Evolutionary conservation across 2,329 filamentous ascomycete genomes (phyloP), one percentile per base, ranked within the genome.

Genomic region (Fusarium sambucinum): DNA sequence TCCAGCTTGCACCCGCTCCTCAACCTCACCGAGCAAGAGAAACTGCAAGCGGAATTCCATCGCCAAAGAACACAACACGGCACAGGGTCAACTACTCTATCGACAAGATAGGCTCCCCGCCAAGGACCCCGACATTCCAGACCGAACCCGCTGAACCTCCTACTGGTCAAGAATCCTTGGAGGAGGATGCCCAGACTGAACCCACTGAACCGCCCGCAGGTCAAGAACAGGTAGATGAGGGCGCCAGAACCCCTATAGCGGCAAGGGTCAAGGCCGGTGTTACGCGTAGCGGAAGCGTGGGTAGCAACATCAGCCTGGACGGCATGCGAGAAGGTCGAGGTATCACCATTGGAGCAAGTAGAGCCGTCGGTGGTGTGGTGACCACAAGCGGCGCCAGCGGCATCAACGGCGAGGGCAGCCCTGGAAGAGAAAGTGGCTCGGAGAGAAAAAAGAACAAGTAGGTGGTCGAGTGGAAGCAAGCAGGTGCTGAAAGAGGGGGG

Each of bases 331-430:
- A 75, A 10, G 77, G 78, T 6, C 76, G 78, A 35, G 81, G 80
- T 4, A 84, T 83, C 57, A 79, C 73, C 32, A 75, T 83, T 33
- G 80, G 78, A 10, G 73, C 77, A 8, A 76, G 80, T 27, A 80
- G 75, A 59, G 77, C 77, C 3, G 74, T 73, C 12, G 75, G 74
- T 3, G 76, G 78, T 6, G 73, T 81, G 1, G 76, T 81, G 41
- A 81, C 79, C 29, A 72, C 55, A 57, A 44, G 73, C 63, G 66
- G 73, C 59, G 57, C 68, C 44, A 37, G 72, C 56, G 38, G 62
- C 40, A 72, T 48, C 5, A 53, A 60, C 12, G 68, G 56, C n/a
- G 69, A 73, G 12, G 63, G 58, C 32, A 41, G 46, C 17, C 41
- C 54, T n/a, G 59, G 47, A n/a, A 64, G 51, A 33, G 48, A 58